Base-by-base conservation (phyloP, 148 eudicot species). In the Vaccinium macrocarpon region DNA sequence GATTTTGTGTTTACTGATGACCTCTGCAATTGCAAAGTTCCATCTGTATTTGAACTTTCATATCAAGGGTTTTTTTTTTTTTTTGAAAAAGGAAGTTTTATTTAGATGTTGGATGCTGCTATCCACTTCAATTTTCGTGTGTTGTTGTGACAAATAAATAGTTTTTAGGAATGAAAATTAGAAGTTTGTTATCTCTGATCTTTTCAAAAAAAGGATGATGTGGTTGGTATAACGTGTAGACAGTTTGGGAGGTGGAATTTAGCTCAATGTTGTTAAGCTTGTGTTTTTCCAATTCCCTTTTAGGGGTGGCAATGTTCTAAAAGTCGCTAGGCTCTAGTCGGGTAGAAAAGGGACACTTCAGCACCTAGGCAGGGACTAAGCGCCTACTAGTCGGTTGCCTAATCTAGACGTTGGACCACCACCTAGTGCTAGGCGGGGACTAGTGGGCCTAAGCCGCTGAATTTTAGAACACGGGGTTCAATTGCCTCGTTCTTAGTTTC, bases 11-110 rank as follows among this genome's bases (percentile, higher is more conserved):
- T 68, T 25, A 27, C 38, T 27, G 1, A 29, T 15, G 25, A 23
- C 50, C 49, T 46, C 49, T 46, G 29, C 13, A 12, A 27, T 61
- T 27, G 50, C 68, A 75, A 35, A 53, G 23, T 82, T 82, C 27
- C 57, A 62, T 59, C 50, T 42, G 66, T 75, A 82, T 64, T 70
- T 35, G 74, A 78, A 78, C 49, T 38, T 15, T 56, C 48, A 66
- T 3, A 52, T 23, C 27, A 13, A 77, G 6, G 75, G 56, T 2
- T 68, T 35, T 61, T 61, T 9, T 25, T 10, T 59, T 61, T 8
- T 62, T 14, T 12, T 71, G 2, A 42, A 42, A 42, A 42, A 5
- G 46, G 6, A 16, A 46, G 50, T 46, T 75, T 38, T 21, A 46
- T 46, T 35, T 48, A 49, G 56, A 5, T 3, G 25, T 42, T 49